phyloP scores from a whole-genome alignment of 768 basidiomycete species.

The Psilocybe subaeruginosa region DNA sequence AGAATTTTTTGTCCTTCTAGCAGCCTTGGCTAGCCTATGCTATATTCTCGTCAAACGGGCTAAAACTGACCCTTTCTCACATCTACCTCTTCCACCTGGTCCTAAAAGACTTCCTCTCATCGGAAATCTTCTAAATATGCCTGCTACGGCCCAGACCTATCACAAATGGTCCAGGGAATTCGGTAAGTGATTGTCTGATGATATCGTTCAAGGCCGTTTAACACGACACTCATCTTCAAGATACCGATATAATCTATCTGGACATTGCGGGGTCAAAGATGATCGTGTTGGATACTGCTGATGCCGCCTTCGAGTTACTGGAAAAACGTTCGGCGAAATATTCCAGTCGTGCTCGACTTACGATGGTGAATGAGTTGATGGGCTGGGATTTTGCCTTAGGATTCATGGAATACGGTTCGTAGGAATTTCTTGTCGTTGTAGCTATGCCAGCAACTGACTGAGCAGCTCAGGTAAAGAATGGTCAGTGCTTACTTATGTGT shows the following conservation, averaged over 20 bases:
- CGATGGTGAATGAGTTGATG: constrained; percentile 7
- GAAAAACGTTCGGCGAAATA: constrained; percentile 21
- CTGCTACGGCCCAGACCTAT: not conserved
- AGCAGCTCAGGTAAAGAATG: not conserved
- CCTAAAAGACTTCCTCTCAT: constrained; percentile 3
- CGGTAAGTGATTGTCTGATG: not conserved
- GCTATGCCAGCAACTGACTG: no score
- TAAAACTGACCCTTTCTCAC: not conserved
- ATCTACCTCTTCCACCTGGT: constrained; percentile 8
- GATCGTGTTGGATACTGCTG: constrained; percentile 16
- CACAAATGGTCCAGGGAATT: not conserved
- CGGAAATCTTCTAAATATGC: not conserved
- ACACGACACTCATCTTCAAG: not conserved
- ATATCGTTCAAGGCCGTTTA: not conserved
- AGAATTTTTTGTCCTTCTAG: no score
- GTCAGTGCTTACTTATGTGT: not conserved
- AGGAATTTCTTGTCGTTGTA: not conserved
- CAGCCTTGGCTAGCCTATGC: no score
- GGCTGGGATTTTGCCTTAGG: constrained; percentile 8
- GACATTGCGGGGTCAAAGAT: constrained; percentile 15
- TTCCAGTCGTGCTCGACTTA: constrained; percentile 8
- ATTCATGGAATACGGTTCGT: constrained; percentile 5
- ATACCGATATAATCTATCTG: constrained; percentile 11
- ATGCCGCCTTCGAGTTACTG: constrained; percentile 17
- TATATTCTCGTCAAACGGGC: not conserved